Base-by-base conservation (phyloP, 208 protist genomes). In the Acanthamoeba lenticulata region DNA sequence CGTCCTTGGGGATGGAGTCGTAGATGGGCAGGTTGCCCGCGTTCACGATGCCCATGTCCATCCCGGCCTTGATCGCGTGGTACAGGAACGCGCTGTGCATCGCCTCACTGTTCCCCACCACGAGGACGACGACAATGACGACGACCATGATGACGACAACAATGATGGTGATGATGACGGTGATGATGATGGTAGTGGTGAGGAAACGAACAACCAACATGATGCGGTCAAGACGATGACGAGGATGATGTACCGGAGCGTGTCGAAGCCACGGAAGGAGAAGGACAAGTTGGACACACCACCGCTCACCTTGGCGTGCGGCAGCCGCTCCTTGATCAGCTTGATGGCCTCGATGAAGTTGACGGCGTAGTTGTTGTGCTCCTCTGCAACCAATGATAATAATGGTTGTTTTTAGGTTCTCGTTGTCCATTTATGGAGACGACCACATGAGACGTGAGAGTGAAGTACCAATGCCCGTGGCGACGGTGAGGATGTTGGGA, bases 31-130 rank as follows among this genome's bases (percentile, higher is more conserved):
- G 94, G 1, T 95, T 96, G 47, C 98, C 98, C 24, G 98, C 98
- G 94, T 99, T 99, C 32, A 99, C 98, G 88, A 99, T 99, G 88
- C 98, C 98, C 98, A 99, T 99, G 96, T 99, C 98, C 96, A 99
- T 98, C 72, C 97, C 98, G n/a, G 94, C 96, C 40, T 97, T 91
- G 86, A 97, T 97, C 0, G 95, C 94, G 57, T 96, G 90, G 21
- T 77, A 97, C 92, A 99, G 97, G 95, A 99, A 99, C 34, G 97
- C 98, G 69, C 79, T 94, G 94, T 97, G 97, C 95, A 98, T 97
- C 15, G 94, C 74, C 93, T 98, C 95, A 29, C 60, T 69, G 29
- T 69, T 27, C 7, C 29, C 15, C 60, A 27, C 6, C n/a, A 94
- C 85, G n/a, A 21, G 21, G 21, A 60, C 21, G 52, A 96, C 27